Percentiles rank a stretch among this genome's conserved stretches.
These are phyloP conservation scores for Fusarium sp. DNA, from an alignment of 2,329 filamentous ascomycete species.

Conservation along the genomic window DNA sequence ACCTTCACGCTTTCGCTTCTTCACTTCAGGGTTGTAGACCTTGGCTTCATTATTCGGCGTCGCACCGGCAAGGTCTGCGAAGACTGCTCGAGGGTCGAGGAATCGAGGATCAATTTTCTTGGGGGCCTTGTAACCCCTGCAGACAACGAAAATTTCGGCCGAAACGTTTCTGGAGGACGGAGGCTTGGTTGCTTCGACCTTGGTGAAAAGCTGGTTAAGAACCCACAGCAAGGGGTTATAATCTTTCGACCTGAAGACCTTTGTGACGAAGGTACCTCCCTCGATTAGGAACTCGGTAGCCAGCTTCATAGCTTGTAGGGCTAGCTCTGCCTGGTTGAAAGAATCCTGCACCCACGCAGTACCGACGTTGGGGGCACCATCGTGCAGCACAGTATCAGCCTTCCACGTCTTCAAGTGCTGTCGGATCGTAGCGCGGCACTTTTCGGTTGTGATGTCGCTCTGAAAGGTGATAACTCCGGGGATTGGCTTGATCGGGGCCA, in stretches of 20 bases:
- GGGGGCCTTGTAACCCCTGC: constrained; percentile 93
- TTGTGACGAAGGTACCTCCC: constrained; percentile 95
- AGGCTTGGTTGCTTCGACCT: constrained; percentile 97
- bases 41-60: constrained; percentile 97
- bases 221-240: constrained; percentile 98
- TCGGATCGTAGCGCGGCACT: constrained; percentile 91
- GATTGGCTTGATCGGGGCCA: constrained; percentile 95
- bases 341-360: constrained; percentile 98
- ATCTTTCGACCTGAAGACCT: constrained; percentile 97
- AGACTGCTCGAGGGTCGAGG: constrained; percentile 89
- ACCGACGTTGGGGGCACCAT: constrained; percentile 98
- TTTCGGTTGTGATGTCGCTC: constrained; percentile 97
- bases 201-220: constrained; percentile 95
- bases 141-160: constrained; percentile 98
- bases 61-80: constrained; percentile 89
- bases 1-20: constrained; percentile 97
- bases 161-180: constrained; percentile 96
- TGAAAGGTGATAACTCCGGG: constrained; percentile 96
- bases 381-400: constrained; percentile 94
- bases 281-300: constrained; percentile 93
- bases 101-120: constrained; percentile 95
- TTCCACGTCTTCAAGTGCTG: constrained; percentile 96
- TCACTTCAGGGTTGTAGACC: constrained; percentile 96
- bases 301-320: constrained; percentile 90
- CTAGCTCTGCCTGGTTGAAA: constrained; percentile 96